Evolutionary conservation across 1,139 yeast species (phyloP), one percentile per base, ranked within the genome.

Genomic region (Lodderomyces orthopsilosis): DNA sequence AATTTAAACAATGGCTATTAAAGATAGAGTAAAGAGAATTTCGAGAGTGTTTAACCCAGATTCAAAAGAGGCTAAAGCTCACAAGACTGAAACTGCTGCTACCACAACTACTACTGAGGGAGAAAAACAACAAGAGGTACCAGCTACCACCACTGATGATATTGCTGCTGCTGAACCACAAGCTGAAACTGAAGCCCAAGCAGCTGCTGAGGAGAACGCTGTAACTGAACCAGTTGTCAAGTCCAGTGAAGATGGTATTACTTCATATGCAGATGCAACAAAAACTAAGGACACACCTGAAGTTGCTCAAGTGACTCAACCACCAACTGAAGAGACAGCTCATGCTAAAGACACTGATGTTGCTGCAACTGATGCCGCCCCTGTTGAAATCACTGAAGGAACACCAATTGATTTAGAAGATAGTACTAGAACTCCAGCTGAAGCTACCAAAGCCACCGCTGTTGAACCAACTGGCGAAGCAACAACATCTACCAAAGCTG

Each of bases 21-120:
- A 69, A 55, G 75, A 71, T 53, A 71, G 58, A 56, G 68, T 71
- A 48, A 71, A 66, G 60, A 70, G 77, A 66, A 70, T 74, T 27
- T 71, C 77, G 37, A 69, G 63, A 59, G 64, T 69, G 48, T 71
- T 72, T 53, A 48, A 56, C 44, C 53, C 51, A 28, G 71, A 68
- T 5, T 49, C 50, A 7, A 50, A 49, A 38, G 52, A 49, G 38
- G 42, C 49, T 9, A 51, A 53, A 3, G 57, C 57, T 27, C 33
- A 45, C 19, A 43, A 38, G 30, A 41, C 42, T 7, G 46, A 45
- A 27, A 41, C 46, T 19, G 49, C 37, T 18, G 46, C 46, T 17
- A 51, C 46, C 38, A 49, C 45, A 6, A 28, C 43, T 13, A 50
- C 49, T 26, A 49, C 56, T 22, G 52, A 44, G 12, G 58, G 46